These are phyloP conservation scores for Solanum bukasovii DNA, from an alignment of 257 asterid genomes.

Conservation along the genomic window DNA sequence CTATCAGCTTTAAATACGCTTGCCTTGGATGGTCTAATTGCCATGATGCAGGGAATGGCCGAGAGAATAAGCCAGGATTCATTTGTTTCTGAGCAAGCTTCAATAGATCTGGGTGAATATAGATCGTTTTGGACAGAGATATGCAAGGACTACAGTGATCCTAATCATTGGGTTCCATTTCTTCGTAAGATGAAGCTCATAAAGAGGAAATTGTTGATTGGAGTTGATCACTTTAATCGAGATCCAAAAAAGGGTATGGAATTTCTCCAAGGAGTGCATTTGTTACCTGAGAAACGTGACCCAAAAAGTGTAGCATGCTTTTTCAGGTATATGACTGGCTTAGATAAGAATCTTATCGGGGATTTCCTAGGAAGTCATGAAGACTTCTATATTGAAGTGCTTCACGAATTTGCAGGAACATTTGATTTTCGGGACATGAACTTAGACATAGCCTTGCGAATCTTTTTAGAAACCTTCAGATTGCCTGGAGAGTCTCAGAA, in stretches of 20 bases:
- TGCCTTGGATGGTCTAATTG: constrained; percentile 83
- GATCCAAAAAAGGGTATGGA: constrained; percentile 80
- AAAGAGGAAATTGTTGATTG: constrained; percentile 63
- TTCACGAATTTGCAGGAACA: constrained; percentile 68
- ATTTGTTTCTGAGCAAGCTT: constrained; percentile 21
- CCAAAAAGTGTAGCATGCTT: constrained; percentile 66
- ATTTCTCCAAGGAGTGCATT: constrained; percentile 52
- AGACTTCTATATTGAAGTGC: constrained; percentile 72
- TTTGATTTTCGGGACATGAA: constrained; percentile 71
- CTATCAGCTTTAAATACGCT: constrained; percentile 71
- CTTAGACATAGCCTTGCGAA: constrained; percentile 79
- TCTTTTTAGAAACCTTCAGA: constrained; percentile 80
- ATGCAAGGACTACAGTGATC: constrained; percentile 54
- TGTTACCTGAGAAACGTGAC: constrained; percentile 67
- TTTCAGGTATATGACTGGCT: constrained; percentile 61
- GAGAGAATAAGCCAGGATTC: constrained; percentile 60
- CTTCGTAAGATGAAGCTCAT: constrained; percentile 57
- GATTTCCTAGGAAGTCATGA: constrained; percentile 87
- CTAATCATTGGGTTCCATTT: constrained; percentile 70
- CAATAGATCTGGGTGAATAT: constrained; percentile 36
- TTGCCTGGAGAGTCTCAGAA: constrained; percentile 96
- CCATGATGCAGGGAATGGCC: constrained; percentile 70
- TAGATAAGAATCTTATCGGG: constrained; percentile 73
- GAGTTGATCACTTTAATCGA: constrained; percentile 77
- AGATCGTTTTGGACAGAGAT: constrained; percentile 66